Evolutionary conservation across 2,329 filamentous ascomycete genomes (phyloP), one percentile per base, ranked within the genome.

Genomic region (Neophaeococcomyces mojaviensis): DNA sequence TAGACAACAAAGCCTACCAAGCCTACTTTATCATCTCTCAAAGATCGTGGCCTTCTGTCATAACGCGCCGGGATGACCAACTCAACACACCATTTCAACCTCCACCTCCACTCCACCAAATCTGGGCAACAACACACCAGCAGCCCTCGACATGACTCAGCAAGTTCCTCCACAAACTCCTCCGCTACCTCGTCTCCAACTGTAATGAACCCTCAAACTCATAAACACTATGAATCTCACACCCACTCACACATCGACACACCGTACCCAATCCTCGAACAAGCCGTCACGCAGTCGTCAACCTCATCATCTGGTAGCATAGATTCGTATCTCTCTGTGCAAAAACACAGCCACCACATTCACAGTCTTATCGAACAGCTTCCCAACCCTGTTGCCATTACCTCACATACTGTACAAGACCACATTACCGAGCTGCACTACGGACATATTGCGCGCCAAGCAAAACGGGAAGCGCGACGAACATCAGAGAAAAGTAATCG

Each of bases 181-280:
- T n/a, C 38, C 6, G 6, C n/a, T n/a, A n/a, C n/a, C n/a, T n/a
- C n/a, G n/a, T n/a, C n/a, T n/a, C n/a, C n/a, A n/a, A n/a, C n/a
- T n/a, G n/a, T 6, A 18, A 4, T 40, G 5, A 28, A 24, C 20
- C 12, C 38, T 13, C 26, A 28, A 18, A 24, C 19, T 13, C 38
- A 40, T n/a, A 40, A 40, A 28, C 38, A 40, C 20, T 40, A 40
- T n/a, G 20, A 40, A 28, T 40, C 38, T 4, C 38, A 40, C 13
- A 13, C 38, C 7, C 33, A 35, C 15, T 8, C n/a, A 6, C 33
- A 35, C 15, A 16, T 35, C 4, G 38, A 40, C 19, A 28, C 38
- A 26, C 10, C 19, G 4, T 8, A 26, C 18, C 19, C 38, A 3
- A 13, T 9, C 3, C 19, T 28, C 10, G 19, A 24, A 8, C 38